Percentiles rank a stretch among this genome's conserved stretches.
phyloP scores from a whole-genome alignment of 225 moss, liverwort and hornwort genomes.

The Marchantia polymorpha region DNA sequence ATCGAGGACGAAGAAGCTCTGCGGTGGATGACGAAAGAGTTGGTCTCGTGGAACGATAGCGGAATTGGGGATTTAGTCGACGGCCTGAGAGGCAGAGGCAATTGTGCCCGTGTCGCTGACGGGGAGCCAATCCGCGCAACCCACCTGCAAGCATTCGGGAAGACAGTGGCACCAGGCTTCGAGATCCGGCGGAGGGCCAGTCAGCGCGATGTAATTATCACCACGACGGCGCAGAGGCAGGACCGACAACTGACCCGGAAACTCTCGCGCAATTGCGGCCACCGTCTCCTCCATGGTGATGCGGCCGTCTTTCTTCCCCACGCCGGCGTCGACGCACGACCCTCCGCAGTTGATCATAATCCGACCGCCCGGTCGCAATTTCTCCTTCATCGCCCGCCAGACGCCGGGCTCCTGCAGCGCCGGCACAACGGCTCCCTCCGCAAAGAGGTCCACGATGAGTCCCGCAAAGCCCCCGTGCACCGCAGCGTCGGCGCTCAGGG shows the following conservation, averaged over 20 bases:
- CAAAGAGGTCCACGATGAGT: slow-evolving; percentile 71
- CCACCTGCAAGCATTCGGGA: slow-evolving; percentile 46
- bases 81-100: too few species aligned
- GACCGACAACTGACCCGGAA: slow-evolving; percentile 52
- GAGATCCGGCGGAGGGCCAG: slow-evolving; percentile 62
- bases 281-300: slow-evolving; percentile 74
- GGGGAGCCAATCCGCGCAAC: slow-evolving; percentile 46
- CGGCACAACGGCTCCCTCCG: slow-evolving; percentile 66
- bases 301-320: slow-evolving; percentile 54
- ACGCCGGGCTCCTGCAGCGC: slow-evolving; percentile 48
- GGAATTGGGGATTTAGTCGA: too few species aligned
- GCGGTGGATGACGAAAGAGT: too few species aligned
- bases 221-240: slow-evolving; percentile 41
- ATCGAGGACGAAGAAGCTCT: too few species aligned
- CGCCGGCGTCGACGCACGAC: slow-evolving; percentile 71
- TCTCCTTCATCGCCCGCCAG: slow-evolving; percentile 57
- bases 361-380: slow-evolving; percentile 57
- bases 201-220: slow-evolving; percentile 68
- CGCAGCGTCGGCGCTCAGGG: slow-evolving; percentile 35
- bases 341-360: slow-evolving; percentile 95
- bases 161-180: slow-evolving; percentile 60
- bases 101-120: background rate
- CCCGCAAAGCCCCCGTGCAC: slow-evolving; percentile 81
- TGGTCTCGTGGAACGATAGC: too few species aligned
- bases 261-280: slow-evolving; percentile 52